A percentile compares a stretch with the other conserved stretches of the same genome.
Evolutionary conservation across 805 yeast genomes (phyloP).

Genomic region (Teunomyces kruisii): DNA sequence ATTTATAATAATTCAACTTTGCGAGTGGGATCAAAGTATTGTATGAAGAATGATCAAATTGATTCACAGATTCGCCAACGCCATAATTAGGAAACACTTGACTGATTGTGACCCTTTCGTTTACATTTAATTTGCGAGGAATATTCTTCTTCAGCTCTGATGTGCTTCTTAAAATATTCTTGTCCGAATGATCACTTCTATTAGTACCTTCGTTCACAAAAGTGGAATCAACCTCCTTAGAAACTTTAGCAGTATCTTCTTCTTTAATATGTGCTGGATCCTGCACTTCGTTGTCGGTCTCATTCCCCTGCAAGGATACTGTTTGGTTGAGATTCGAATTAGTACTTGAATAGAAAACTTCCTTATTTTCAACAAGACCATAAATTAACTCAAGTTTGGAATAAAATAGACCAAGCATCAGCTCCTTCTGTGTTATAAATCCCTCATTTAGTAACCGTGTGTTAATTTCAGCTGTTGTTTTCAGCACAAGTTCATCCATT

Average conservation of each 20-base stretch:
- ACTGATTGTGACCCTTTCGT: conserved; percentile 32
- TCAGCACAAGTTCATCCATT: conserved; percentile 16
- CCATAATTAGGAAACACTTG: conserved; percentile 46
- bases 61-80: conserved; percentile 24
- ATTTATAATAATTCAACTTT: conserved; percentile 37
- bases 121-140: conserved; percentile 3
- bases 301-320: neutral
- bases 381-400: conserved; percentile 21
- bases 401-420: conserved; percentile 24
- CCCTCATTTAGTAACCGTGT: conserved; percentile 15
- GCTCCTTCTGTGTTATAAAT: conserved; percentile 19
- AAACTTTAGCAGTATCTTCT: conserved; percentile 2
- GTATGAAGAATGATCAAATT: conserved; percentile 34
- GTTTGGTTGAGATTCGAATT: neutral
- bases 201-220: conserved; percentile 3
- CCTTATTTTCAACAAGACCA: conserved; percentile 20
- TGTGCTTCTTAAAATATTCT: neutral
- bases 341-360: conserved; percentile 12
- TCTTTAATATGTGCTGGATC: neutral
- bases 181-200: conserved; percentile 5
- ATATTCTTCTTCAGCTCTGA: neutral
- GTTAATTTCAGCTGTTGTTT: conserved; percentile 22
- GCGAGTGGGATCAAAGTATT: conserved; percentile 32
- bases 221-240: conserved; percentile 3
- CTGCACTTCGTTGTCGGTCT: neutral